Conservation (phyloP, 805 yeast genomes). For the Candida namnaoensis region DNA sequence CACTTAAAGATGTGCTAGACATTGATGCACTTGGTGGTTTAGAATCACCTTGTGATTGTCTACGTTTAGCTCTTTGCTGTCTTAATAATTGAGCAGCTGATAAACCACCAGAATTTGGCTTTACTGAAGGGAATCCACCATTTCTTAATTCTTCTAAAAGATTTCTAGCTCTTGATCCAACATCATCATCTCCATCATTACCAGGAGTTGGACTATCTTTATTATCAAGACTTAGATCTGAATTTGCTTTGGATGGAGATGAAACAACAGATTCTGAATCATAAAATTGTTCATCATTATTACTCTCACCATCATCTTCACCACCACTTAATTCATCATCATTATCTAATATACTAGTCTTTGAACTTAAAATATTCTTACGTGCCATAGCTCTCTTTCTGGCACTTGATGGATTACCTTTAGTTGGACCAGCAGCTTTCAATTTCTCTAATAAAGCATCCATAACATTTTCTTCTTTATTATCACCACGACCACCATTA, state of each 20-base stretch:
- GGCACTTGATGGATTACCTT: slow-evolving; percentile 72
- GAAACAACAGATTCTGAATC: slow-evolving; percentile 3
- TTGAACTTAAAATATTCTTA: slow-evolving; percentile 41
- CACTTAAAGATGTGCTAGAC: not conserved
- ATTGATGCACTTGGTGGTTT: not conserved
- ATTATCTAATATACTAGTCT: slow-evolving; percentile 13
- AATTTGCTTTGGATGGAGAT: slow-evolving; percentile 1
- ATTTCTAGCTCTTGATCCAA: slow-evolving; percentile 53
- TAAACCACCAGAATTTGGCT: slow-evolving; percentile 19
- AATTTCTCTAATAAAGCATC: slow-evolving; percentile 81
- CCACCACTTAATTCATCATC: slow-evolving; percentile 11
- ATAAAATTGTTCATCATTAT: not conserved
- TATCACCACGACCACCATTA: slow-evolving; percentile 21
- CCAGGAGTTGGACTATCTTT: too few species aligned
- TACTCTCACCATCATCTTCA: too few species aligned
- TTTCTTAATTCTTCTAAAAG: slow-evolving; percentile 54
- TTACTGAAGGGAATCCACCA: slow-evolving; percentile 12
- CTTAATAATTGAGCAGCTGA: slow-evolving; percentile 35
- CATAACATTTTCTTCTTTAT: slow-evolving; percentile 50
- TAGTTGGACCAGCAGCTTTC: slow-evolving; percentile 75
- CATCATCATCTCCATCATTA: slow-evolving; percentile 24
- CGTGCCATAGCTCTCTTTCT: slow-evolving; percentile 73
- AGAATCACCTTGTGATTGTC: slow-evolving; percentile 2
- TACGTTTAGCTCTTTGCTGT: slow-evolving; percentile 25
- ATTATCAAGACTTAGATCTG: not conserved